Conservation (phyloP, 768 basidiomycete species). For the Auriculariales sp. region DNA sequence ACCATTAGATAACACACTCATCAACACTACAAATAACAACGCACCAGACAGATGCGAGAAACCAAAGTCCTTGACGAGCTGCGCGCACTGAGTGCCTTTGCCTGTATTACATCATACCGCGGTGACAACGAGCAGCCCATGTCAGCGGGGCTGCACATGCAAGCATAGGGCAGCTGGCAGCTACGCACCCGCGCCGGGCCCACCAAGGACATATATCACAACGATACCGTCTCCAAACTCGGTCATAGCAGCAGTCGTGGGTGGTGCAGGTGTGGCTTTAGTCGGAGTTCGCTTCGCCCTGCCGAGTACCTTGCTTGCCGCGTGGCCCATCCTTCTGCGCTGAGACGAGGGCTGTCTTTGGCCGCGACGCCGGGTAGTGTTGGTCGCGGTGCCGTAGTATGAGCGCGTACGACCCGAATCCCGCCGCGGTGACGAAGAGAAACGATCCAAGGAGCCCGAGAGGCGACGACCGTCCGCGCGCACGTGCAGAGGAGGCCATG, state of each 20-base stretch:
- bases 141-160: slow-evolving; percentile 3
- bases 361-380: slow-evolving; percentile 49
- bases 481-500: no score
- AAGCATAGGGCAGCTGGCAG: slow-evolving; percentile 5
- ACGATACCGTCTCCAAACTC: slow-evolving; percentile 59
- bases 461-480: no score
- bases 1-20: no score
- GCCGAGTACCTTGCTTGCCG: slow-evolving; percentile 4
- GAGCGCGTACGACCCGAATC: slow-evolving; percentile 42
- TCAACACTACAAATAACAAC: no score
- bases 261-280: background rate
- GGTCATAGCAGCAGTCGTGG: slow-evolving; percentile 8
- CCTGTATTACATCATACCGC: slow-evolving; percentile 28
- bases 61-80: slow-evolving; percentile 67
- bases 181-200: slow-evolving; percentile 81
- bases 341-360: slow-evolving; percentile 50
- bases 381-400: slow-evolving; percentile 42
- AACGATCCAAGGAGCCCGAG: no score
- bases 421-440: slow-evolving; percentile 36
- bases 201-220: slow-evolving; percentile 91
- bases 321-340: slow-evolving; percentile 17
- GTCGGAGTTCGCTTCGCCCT: background rate
- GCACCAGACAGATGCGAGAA: slow-evolving; percentile 91
- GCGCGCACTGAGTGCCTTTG: slow-evolving; percentile 89
- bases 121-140: background rate